phyloP scores from a whole-genome alignment of 768 basidiomycete species.

The Leccinellum rugosiceps region DNA sequence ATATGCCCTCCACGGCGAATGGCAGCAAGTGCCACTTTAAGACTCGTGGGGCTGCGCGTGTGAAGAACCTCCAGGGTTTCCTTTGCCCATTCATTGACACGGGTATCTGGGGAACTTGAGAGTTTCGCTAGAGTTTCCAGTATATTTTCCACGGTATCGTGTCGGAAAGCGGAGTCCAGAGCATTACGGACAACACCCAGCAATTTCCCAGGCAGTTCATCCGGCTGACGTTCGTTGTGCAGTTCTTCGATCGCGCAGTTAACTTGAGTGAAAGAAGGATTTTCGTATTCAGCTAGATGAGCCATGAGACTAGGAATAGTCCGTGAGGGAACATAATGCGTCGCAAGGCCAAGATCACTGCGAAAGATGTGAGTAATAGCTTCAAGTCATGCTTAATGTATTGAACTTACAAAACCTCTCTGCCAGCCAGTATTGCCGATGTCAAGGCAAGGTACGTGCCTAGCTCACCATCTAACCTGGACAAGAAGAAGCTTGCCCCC shows the following conservation, averaged over 20 bases:
- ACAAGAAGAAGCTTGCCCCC: conserved; percentile 86
- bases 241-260: conserved; percentile 70
- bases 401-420: conserved; percentile 77
- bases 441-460: conserved; percentile 95
- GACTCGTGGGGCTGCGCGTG: conserved; percentile 83
- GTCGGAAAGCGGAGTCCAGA: conserved; percentile 75
- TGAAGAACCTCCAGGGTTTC: conserved; percentile 61
- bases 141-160: conserved; percentile 70
- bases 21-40: conserved; percentile 84
- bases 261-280: conserved; percentile 43
- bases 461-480: conserved; percentile 84
- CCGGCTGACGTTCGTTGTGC: conserved; percentile 52
- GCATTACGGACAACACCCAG: conserved; percentile 67
- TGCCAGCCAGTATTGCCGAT: conserved; percentile 64
- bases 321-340: conserved; percentile 84
- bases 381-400: not conserved
- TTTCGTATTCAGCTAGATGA: conserved; percentile 49
- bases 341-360: conserved; percentile 91
- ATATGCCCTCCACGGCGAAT: conserved; percentile 66
- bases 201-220: conserved; percentile 51
- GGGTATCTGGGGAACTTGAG: conserved; percentile 38
- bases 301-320: conserved; percentile 69
- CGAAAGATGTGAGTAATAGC: conserved; percentile 11
- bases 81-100: conserved; percentile 70
- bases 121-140: conserved; percentile 48